A percentile compares a stretch with the other conserved stretches of the same genome.
Conservation (phyloP, 192 early-diverging fungal genomes). For the Backusella parvicylindrica region DNA sequence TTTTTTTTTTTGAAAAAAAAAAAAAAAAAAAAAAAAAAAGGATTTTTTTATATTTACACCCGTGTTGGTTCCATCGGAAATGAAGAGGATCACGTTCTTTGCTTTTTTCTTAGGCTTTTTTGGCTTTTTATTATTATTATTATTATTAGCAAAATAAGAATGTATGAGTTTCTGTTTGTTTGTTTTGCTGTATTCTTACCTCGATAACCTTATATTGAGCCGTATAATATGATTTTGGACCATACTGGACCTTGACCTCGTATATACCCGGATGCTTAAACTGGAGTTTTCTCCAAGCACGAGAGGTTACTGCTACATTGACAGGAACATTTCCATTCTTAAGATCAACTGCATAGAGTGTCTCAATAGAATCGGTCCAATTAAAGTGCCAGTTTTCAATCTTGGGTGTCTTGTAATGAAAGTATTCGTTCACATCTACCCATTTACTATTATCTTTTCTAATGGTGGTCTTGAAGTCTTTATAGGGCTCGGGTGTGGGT, state of each 20-base stretch:
- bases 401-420: constrained; percentile 25
- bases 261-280: constrained; percentile 47
- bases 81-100: constrained; percentile 64
- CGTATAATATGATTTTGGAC: constrained; percentile 45
- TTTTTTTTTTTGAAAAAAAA: too few relatives aligned
- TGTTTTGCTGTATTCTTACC: not conserved
- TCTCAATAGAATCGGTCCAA: constrained; percentile 44
- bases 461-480: constrained; percentile 45
- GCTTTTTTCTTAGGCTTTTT: constrained; percentile 42
- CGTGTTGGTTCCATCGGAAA: constrained; percentile 61
- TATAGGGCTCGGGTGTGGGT: constrained; percentile 31
- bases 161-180: not conserved
- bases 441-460: constrained; percentile 34
- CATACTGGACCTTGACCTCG: constrained; percentile 43
- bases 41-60: constrained; percentile 30
- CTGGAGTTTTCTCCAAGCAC: constrained; percentile 43
- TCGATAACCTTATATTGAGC: constrained; percentile 43
- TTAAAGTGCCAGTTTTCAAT: constrained; percentile 48
- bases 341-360: constrained; percentile 33
- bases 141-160: not conserved
- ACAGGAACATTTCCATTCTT: constrained; percentile 35
- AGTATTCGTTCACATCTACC: constrained; percentile 40
- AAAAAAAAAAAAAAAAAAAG: too few relatives aligned
- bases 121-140: not conserved
- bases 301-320: constrained; percentile 46